Evolutionary conservation across 257 asterid genomes (phyloP).

Genomic region (Plectranthus barbatus): DNA sequence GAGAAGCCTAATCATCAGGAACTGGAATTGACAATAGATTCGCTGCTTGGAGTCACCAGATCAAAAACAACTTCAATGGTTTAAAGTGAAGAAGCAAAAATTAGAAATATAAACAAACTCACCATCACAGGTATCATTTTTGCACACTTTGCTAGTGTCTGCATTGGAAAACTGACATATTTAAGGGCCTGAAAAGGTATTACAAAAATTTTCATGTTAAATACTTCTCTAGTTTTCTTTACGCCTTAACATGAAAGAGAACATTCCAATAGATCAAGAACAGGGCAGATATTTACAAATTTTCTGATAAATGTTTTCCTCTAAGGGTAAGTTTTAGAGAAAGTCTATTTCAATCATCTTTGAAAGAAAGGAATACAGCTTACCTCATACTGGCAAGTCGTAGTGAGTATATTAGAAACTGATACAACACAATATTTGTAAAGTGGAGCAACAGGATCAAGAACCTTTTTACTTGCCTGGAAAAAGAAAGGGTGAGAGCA

Average conservation of each 20-base stretch:
- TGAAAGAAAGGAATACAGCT: constrained; percentile 12
- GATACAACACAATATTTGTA: constrained; percentile 75
- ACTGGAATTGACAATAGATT: not conserved
- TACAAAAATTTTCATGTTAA: constrained; percentile 8
- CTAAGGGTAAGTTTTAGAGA: not conserved
- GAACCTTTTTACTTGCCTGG: constrained; percentile 67
- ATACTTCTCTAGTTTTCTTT: constrained; percentile 2
- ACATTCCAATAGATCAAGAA: not conserved
- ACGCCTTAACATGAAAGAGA: not conserved
- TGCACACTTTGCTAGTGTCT: constrained; percentile 97
- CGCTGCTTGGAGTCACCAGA: not conserved
- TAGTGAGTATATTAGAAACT: constrained; percentile 85
- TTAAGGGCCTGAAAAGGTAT: constrained; percentile 79
- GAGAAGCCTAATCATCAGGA: constrained; percentile 3
- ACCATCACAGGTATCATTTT: constrained; percentile 99
- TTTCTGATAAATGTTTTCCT: not conserved
- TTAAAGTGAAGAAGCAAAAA: not conserved
- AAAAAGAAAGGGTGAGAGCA: not conserved
- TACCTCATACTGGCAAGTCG: constrained; percentile 98
- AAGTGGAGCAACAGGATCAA: constrained; percentile 94
- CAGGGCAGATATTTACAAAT: not conserved
- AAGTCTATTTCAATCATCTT: not conserved
- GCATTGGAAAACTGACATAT: constrained; percentile 95
- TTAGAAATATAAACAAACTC: constrained; percentile 26
- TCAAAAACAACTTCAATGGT: not conserved